phyloP scores from a whole-genome alignment of 208 protist species.

The Angomonas desouzai region DNA sequence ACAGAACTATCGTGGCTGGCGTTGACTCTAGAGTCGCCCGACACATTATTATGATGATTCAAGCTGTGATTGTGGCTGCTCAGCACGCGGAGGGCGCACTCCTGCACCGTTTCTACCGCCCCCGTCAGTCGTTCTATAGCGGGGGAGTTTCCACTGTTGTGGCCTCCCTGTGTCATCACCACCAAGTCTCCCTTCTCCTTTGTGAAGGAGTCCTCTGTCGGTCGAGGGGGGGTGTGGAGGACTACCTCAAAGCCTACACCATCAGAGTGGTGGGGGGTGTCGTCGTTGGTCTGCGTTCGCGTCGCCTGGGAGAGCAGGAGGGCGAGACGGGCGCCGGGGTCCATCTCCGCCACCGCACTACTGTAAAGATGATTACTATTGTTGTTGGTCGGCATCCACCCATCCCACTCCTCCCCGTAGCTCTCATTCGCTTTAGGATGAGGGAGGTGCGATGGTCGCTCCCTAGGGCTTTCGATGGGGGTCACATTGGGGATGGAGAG shows the following conservation, averaged over 20 bases:
- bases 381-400: no score
- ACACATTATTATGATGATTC: neutral
- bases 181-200: no score
- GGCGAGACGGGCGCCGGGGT: neutral
- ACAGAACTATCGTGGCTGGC: neutral
- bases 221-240: neutral
- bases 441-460: neutral
- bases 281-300: neutral
- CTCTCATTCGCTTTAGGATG: no score
- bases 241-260: constrained; percentile 7
- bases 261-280: neutral
- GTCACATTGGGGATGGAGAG: neutral
- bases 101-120: constrained; percentile 6
- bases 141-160: neutral
- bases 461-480: neutral
- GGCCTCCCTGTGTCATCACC: no score
- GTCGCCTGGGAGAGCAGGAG: neutral
- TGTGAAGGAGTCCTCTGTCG: neutral
- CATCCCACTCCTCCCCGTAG: no score
- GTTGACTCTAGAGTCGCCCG: neutral
- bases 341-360: neutral
- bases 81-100: constrained; percentile 9
- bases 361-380: neutral
- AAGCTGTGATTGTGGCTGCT: constrained; percentile 6
- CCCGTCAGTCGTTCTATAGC: neutral